Percentiles rank a stretch among this genome's conserved stretches.
These are phyloP conservation scores for Ballota nigra DNA, from an alignment of 257 asterid genomes.

Conservation along the genomic window DNA sequence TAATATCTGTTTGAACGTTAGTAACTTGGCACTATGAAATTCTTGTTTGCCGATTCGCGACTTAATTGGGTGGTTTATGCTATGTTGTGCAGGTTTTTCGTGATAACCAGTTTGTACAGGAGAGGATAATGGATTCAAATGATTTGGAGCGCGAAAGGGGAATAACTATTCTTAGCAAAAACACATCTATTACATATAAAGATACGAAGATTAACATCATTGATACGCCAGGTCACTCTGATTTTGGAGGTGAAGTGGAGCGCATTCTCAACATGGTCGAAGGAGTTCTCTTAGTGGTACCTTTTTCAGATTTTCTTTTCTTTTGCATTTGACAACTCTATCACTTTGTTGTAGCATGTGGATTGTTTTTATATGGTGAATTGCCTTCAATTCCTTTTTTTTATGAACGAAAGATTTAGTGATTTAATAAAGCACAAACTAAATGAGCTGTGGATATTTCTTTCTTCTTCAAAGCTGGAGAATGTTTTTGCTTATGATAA, in stretches of 20 bases:
- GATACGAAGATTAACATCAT: conserved; percentile 89
- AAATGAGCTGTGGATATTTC: neutral
- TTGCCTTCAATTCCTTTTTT: conserved; percentile 1
- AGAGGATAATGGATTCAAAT: conserved; percentile 97
- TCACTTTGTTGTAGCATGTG: neutral
- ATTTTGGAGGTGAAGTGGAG: conserved; percentile 99
- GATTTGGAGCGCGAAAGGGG: conserved; percentile 99
- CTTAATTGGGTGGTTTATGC: neutral
- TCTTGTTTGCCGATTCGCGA: neutral
- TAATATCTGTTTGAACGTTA: neutral
- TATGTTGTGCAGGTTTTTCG: conserved; percentile 77
- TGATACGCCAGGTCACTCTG: conserved; percentile 99
- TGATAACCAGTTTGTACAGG: conserved; percentile 88
- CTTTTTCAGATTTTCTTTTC: neutral
- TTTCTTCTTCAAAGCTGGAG: neutral
- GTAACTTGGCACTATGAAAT: neutral
- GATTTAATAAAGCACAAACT: neutral
- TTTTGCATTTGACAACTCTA: neutral
- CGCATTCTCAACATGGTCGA: conserved; percentile 99
- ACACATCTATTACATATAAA: conserved; percentile 85
- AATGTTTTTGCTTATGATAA: conserved; percentile 9
- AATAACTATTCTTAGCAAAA: conserved; percentile 96
- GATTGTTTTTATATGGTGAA: neutral
- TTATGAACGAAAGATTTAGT: neutral
- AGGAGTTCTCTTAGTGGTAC: conserved; percentile 98